A percentile compares a stretch with the other conserved stretches of the same genome.
Evolutionary conservation across 352 stramenopile genomes (phyloP).

Genomic region (Phytopythium montanum): DNA sequence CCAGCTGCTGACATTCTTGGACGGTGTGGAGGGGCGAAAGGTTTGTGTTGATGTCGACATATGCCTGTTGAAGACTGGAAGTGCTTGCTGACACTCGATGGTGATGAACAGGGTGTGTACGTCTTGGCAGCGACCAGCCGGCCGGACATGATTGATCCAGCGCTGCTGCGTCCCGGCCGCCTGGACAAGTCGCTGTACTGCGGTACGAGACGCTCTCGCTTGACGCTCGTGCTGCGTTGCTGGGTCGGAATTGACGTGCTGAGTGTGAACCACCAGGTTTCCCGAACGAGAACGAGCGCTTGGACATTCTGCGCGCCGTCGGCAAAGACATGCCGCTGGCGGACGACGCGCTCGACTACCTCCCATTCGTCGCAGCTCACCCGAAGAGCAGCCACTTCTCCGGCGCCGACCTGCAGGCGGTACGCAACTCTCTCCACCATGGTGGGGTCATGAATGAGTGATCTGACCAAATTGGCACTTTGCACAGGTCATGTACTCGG

Average conservation of each 20-base stretch:
- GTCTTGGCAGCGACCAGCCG: constrained; percentile 95
- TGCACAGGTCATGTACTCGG: constrained; percentile 88
- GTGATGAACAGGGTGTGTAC: constrained; percentile 73
- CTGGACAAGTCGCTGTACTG: constrained; percentile 95
- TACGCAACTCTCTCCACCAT: constrained; percentile 19
- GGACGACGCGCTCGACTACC: constrained; percentile 59
- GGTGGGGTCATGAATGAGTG: neutral
- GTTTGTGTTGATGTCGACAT: constrained; percentile 24
- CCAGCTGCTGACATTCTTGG: constrained; percentile 97
- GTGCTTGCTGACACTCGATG: neutral
- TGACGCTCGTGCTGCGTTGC: neutral
- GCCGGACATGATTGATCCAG: constrained; percentile 96
- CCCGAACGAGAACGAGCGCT: constrained; percentile 70
- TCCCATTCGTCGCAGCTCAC: constrained; percentile 65
- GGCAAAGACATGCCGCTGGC: constrained; percentile 76
- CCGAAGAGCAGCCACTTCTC: constrained; percentile 85
- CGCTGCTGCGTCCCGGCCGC: constrained; percentile 91
- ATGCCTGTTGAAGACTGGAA: neutral
- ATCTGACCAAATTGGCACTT: neutral
- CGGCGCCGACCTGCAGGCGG: constrained; percentile 91
- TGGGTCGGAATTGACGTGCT: neutral
- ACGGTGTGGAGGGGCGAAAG: constrained; percentile 92
- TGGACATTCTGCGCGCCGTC: constrained; percentile 78
- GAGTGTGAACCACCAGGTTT: constrained; percentile 63
- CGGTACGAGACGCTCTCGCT: constrained; percentile 23